phyloP scores from a whole-genome alignment of 2,329 filamentous ascomycete genomes.

The Epichloe amarillans region DNA sequence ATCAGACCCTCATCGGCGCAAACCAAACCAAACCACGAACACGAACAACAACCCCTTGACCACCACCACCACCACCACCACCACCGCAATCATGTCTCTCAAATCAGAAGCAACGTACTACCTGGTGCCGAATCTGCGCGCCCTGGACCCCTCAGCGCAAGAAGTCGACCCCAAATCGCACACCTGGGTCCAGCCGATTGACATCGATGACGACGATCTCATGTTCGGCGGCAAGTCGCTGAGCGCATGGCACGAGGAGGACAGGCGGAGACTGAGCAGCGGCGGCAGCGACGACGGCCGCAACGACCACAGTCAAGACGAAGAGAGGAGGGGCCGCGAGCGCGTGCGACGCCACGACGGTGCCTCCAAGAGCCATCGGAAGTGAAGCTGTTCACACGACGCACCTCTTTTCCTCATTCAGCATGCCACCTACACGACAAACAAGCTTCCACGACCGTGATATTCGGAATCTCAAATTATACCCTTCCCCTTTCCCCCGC shows the following conservation, averaged over 20 bases:
- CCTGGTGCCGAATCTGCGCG: constrained; percentile 20
- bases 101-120: constrained; percentile 15
- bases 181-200: constrained; percentile 38
- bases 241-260: constrained; percentile 46
- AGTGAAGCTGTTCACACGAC: background rate
- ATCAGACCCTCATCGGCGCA: background rate
- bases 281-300: constrained; percentile 19
- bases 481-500: no score
- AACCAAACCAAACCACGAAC: background rate
- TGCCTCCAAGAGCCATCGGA: background rate
- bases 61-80: background rate
- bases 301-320: constrained; percentile 21
- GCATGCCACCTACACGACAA: no score
- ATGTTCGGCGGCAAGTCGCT: constrained; percentile 48
- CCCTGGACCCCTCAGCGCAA: constrained; percentile 19
- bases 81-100: constrained; percentile 6
- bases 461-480: no score
- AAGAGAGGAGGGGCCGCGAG: constrained; percentile 8
- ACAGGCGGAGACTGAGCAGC: constrained; percentile 22
- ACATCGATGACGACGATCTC: constrained; percentile 48
- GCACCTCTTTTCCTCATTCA: no score
- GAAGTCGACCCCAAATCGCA: constrained; percentile 22
- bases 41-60: background rate
- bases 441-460: no score
- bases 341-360: constrained; percentile 16